phyloP scores from a whole-genome alignment of 306 rosid genomes.

The Crotalaria pallida region DNA sequence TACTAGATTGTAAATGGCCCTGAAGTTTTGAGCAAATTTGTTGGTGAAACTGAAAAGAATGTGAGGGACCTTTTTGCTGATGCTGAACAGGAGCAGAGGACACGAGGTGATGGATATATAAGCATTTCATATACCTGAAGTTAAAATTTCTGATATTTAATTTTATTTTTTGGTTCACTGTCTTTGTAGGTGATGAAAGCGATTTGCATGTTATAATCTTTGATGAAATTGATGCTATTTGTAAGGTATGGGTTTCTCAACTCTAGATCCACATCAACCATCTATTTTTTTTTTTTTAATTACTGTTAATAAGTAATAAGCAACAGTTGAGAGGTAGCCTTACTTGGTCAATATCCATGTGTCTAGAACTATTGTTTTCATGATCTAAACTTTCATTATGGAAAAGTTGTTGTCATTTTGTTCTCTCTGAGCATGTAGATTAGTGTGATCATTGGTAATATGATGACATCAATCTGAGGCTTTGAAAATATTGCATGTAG shows the following conservation, averaged over 20 bases:
- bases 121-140: neutral
- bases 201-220: slow-evolving; percentile 97
- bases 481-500: slow-evolving; percentile 3
- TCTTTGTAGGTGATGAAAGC: slow-evolving; percentile 82
- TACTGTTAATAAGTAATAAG: too few relatives aligned
- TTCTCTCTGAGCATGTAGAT: neutral
- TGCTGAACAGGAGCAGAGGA: slow-evolving; percentile 93
- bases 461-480: neutral
- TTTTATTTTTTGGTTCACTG: slow-evolving; percentile 19
- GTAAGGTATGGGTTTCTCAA: slow-evolving; percentile 64
- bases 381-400: neutral
- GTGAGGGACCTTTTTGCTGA: slow-evolving; percentile 98
- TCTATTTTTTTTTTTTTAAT: too few relatives aligned
- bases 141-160: slow-evolving; percentile 23
- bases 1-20: slow-evolving; percentile 94
- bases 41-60: slow-evolving; percentile 98
- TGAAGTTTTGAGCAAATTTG: slow-evolving; percentile 92
- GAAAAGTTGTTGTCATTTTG: neutral
- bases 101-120: slow-evolving; percentile 54
- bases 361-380: neutral
- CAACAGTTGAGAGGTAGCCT: slow-evolving; percentile 7
- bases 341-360: neutral
- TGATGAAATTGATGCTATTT: slow-evolving; percentile 98
- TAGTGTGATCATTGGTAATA: slow-evolving; percentile 13
- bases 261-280: slow-evolving; percentile 14